Conservation (phyloP, 169 alveolate genomes). For the Cryptosporidium felis region DNA sequence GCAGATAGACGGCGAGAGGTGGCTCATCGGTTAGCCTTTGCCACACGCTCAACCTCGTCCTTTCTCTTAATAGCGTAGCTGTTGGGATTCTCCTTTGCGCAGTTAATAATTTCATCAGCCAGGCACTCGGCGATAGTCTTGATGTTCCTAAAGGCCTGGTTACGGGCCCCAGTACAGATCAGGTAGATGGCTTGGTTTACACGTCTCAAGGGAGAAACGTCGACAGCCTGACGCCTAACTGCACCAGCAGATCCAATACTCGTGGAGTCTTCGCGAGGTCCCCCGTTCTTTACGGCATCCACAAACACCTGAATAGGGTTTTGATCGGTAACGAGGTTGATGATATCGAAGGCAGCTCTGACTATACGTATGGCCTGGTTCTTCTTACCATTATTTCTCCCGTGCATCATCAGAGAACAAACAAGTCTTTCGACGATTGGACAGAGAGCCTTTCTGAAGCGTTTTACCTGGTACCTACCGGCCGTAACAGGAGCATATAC, state of each 20-base stretch:
- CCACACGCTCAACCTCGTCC: constrained; percentile 99
- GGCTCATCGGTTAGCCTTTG: constrained; percentile 97
- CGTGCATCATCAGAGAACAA: constrained; percentile 82
- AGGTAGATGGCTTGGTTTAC: constrained; percentile 98
- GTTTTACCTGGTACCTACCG: constrained; percentile 97
- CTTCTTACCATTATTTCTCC: constrained; percentile 99
- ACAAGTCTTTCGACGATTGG: constrained; percentile 99
- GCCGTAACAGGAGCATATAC: constrained; percentile 99
- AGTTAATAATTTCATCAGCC: constrained; percentile 98
- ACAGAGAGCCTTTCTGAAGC: constrained; percentile 98
- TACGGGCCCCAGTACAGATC: constrained; percentile 96
- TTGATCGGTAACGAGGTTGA: constrained; percentile 94
- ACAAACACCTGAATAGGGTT: constrained; percentile 98
- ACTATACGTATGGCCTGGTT: constrained; percentile 96
- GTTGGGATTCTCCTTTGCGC: constrained; percentile 96
- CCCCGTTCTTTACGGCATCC: constrained; percentile 97
- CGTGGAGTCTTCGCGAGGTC: constrained; percentile 99
- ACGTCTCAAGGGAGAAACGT: constrained; percentile 98
- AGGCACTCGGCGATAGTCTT: constrained; percentile 98
- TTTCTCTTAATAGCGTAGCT: constrained; percentile 98
- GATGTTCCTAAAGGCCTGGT: constrained; percentile 96
- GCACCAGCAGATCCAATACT: constrained; percentile 99
- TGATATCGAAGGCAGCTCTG: constrained; percentile 97
- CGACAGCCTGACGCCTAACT: constrained; percentile 98
- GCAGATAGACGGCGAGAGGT: background rate